Percentiles rank a stretch among this genome's conserved stretches.
phyloP scores from a whole-genome alignment of 2,329 filamentous ascomycete species.

The Aspergillus flavus region DNA sequence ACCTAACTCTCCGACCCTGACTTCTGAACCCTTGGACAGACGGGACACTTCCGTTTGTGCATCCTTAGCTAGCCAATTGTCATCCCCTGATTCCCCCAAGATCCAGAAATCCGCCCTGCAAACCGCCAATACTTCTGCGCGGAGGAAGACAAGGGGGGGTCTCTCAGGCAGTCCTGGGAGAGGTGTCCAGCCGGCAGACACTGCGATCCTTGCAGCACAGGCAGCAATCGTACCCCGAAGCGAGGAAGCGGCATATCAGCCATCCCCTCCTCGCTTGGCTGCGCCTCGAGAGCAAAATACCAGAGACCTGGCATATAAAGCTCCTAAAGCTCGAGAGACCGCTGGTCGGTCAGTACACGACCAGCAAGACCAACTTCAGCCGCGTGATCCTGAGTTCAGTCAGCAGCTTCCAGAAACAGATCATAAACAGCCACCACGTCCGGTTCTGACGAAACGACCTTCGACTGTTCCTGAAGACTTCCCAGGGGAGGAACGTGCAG shows the following conservation, averaged over 20 bases:
- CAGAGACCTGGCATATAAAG: constrained; percentile 1
- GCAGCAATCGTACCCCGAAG: constrained; percentile 24
- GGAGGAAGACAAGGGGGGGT: constrained; percentile 29
- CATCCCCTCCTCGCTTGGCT: constrained; percentile 3
- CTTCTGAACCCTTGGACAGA: constrained; percentile 19
- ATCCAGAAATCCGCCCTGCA: constrained; percentile 28
- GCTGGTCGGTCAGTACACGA: not conserved
- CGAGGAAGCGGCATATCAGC: constrained; percentile 8
- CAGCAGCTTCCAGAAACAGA: constrained; percentile 3
- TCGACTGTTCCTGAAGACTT: constrained; percentile 47
- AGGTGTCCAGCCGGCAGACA: constrained; percentile 28
- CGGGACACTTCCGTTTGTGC: constrained; percentile 17
- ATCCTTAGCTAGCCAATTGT: constrained; percentile 24
- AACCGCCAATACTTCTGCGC: constrained; percentile 30
- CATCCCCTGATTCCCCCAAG: constrained; percentile 25
- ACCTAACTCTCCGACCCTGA: constrained; percentile 42
- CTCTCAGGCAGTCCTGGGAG: constrained; percentile 29
- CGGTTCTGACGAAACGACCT: constrained; percentile 35
- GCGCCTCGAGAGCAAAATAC: constrained; percentile 8
- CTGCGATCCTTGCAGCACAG: constrained; percentile 36
- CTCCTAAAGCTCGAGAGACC: not conserved
- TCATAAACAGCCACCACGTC: not conserved
- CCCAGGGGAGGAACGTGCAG: constrained; percentile 39
- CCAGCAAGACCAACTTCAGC: not conserved
- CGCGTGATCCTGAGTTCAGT: not conserved